phyloP scores from a whole-genome alignment of 2,329 filamentous ascomycete genomes.

The Onygenales sp. region DNA sequence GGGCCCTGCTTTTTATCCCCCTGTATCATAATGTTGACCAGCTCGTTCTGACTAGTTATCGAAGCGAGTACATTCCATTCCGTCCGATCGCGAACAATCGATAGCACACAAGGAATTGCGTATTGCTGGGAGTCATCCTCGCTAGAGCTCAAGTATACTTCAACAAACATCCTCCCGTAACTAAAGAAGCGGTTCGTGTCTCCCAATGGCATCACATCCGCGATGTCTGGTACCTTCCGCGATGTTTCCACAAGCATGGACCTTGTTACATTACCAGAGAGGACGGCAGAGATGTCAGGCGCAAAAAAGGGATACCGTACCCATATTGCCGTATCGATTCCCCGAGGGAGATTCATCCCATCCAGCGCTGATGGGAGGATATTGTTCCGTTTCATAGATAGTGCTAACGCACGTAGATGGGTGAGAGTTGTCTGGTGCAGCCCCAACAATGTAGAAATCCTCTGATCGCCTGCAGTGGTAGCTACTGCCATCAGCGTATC shows the following conservation, averaged over 20 bases:
- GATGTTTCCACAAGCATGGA: conserved; percentile 38
- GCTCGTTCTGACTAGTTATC: conserved; percentile 69
- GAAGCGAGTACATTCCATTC: conserved; percentile 63
- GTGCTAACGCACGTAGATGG: conserved; percentile 62
- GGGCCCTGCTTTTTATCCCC: conserved; percentile 57
- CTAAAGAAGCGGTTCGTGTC: conserved; percentile 66
- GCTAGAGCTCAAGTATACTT: conserved; percentile 64
- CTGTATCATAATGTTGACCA: conserved; percentile 66
- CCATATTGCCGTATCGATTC: conserved; percentile 75
- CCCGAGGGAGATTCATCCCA: conserved; percentile 60
- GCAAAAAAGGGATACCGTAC: conserved; percentile 64
- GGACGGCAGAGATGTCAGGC: conserved; percentile 59
- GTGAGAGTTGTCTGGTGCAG: conserved; percentile 48
- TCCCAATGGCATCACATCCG: conserved; percentile 65
- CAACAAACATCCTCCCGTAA: conserved; percentile 68
- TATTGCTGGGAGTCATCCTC: conserved; percentile 60
- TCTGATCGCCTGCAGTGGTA: conserved; percentile 35
- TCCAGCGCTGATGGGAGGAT: conserved; percentile 59
- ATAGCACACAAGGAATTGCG: conserved; percentile 64
- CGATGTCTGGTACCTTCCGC: conserved; percentile 36
- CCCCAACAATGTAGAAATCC: conserved; percentile 38
- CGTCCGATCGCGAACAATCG: conserved; percentile 59
- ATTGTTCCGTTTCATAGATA: conserved; percentile 77
- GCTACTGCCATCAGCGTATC: conserved; percentile 31
- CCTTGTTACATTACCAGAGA: conserved; percentile 49